Evolutionary conservation across 2,329 filamentous ascomycete species (phyloP).

Genomic region (Leptographium flavum): DNA sequence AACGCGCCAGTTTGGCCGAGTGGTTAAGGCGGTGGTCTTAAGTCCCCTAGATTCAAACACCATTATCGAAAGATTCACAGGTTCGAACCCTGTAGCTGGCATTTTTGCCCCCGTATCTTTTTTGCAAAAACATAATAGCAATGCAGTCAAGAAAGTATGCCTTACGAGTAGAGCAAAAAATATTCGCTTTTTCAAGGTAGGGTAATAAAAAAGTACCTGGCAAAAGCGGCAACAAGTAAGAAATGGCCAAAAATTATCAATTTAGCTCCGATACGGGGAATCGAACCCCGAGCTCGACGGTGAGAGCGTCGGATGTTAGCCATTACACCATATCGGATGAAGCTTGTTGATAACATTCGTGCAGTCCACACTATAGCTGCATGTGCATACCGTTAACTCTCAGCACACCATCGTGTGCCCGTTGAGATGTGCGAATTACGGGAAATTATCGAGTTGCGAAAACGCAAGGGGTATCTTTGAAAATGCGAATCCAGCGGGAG

Average conservation of each 20-base stretch:
- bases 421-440: not conserved
- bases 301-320: slow-evolving; percentile 9
- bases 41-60: slow-evolving; percentile 7
- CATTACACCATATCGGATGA: slow-evolving; percentile 9
- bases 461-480: not conserved
- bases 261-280: slow-evolving; percentile 7
- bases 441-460: too few relatives aligned
- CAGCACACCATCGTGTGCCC: too few relatives aligned
- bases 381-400: too few relatives aligned
- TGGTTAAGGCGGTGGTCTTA: slow-evolving; percentile 12
- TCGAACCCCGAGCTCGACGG: slow-evolving; percentile 9
- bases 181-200: too few relatives aligned
- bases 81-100: slow-evolving; percentile 12
- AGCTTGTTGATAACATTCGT: not conserved
- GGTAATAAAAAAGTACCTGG: not conserved
- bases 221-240: not conserved
- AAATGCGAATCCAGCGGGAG: not conserved
- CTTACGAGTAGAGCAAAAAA: too few relatives aligned
- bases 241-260: not conserved
- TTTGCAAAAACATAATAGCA: not conserved
- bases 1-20: slow-evolving; percentile 10
- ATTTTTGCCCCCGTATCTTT: not conserved
- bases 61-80: slow-evolving; percentile 12
- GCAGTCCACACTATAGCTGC: too few relatives aligned
- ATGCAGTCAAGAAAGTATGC: not conserved